Percentiles rank a stretch among this genome's conserved stretches.
These are phyloP conservation scores for Cyclostephanos invisitatus DNA, from an alignment of 108 stramenopile genomes.

Conservation along the genomic window DNA sequence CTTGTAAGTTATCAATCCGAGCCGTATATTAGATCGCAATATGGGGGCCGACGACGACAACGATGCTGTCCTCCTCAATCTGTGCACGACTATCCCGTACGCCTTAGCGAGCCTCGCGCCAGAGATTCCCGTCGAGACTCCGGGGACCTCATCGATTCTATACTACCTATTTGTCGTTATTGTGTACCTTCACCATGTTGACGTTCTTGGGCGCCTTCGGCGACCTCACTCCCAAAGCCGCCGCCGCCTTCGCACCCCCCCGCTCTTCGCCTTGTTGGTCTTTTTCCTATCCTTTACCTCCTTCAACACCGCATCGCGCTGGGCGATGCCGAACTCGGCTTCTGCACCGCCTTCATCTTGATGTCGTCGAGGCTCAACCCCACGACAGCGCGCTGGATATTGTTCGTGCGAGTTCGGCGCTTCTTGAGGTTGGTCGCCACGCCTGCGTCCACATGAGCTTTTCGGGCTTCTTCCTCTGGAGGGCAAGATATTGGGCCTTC, in stretches of 20 bases:
- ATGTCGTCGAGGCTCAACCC: slow-evolving; percentile 97
- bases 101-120: too few species aligned
- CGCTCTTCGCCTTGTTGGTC: slow-evolving; percentile 75
- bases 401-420: slow-evolving; percentile 89
- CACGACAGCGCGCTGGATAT: slow-evolving; percentile 96
- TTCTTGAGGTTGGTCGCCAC: slow-evolving; percentile 94
- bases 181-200: slow-evolving; percentile 16
- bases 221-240: slow-evolving; percentile 19
- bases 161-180: slow-evolving; percentile 14
- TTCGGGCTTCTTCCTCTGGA: slow-evolving; percentile 98
- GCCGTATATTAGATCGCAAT: too few species aligned
- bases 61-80: too few species aligned
- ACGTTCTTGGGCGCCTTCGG: slow-evolving; percentile 51
- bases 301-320: slow-evolving; percentile 85
- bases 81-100: too few species aligned
- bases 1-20: too few species aligned
- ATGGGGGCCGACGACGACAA: too few species aligned
- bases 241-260: slow-evolving; percentile 19
- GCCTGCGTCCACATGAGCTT: slow-evolving; percentile 99
- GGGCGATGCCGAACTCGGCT: slow-evolving; percentile 75
- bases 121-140: too few species aligned
- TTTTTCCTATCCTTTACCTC: slow-evolving; percentile 90
- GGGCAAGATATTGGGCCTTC: slow-evolving; percentile 93
- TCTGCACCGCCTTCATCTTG: slow-evolving; percentile 92
- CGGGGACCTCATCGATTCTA: too few species aligned